phyloP scores from a whole-genome alignment of 768 basidiomycete species.

The Xerocomellus dryophilus region DNA sequence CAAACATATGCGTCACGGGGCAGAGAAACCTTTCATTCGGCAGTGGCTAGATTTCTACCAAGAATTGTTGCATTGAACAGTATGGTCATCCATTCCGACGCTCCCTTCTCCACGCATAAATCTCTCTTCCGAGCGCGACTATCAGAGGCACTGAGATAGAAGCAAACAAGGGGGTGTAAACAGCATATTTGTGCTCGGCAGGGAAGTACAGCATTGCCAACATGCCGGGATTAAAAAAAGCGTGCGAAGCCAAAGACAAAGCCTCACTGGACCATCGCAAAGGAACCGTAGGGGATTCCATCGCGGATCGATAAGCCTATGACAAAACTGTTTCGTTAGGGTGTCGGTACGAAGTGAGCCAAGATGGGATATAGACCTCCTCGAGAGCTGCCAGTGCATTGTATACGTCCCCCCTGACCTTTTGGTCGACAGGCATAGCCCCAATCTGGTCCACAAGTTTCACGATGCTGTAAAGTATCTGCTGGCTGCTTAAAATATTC shows the following conservation, averaged over 20 bases:
- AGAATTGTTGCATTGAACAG: not conserved
- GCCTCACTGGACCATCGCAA: slow-evolving; percentile 63
- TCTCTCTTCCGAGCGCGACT: slow-evolving; percentile 69
- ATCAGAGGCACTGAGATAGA: slow-evolving; percentile 82
- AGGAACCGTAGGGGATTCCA: slow-evolving; percentile 30
- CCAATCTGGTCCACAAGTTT: slow-evolving; percentile 81
- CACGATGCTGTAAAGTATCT: slow-evolving; percentile 79
- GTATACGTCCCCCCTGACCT: slow-evolving; percentile 71
- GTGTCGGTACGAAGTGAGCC: not conserved
- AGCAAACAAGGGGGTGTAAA: slow-evolving; percentile 93
- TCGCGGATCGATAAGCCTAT: slow-evolving; percentile 24
- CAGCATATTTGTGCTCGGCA: slow-evolving; percentile 95
- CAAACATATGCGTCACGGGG: slow-evolving; percentile 9
- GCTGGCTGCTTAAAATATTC: slow-evolving; percentile 62
- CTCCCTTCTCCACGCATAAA: slow-evolving; percentile 55
- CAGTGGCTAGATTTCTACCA: slow-evolving; percentile 6
- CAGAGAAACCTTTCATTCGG: slow-evolving; percentile 8
- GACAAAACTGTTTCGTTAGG: slow-evolving; percentile 11
- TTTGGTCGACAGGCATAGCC: slow-evolving; percentile 86
- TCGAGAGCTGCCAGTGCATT: slow-evolving; percentile 70
- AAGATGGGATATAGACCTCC: slow-evolving; percentile 45
- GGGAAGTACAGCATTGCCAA: slow-evolving; percentile 95
- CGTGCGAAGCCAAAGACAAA: slow-evolving; percentile 65
- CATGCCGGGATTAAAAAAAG: slow-evolving; percentile 98
- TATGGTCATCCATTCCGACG: slow-evolving; percentile 14